Evolutionary conservation across 805 yeast genomes (phyloP), one percentile per base, ranked within the genome.

Genomic region (Pichia eremophila): DNA sequence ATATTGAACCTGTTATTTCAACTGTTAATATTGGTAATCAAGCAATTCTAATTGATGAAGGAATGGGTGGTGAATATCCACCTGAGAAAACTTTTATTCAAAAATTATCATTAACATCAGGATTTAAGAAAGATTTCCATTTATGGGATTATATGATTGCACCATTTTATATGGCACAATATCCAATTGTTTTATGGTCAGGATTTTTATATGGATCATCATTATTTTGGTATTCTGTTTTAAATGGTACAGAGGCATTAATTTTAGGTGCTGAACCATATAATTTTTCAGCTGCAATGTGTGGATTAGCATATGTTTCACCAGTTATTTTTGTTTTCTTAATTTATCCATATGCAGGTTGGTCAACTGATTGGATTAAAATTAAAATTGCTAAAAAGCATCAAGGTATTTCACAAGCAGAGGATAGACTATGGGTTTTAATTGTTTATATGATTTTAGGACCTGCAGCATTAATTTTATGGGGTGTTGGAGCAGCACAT

Each of bases 401-500:
- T 54, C 64, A 68, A 32, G 84, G 85, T 41, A 46, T 72, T 3
- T 71, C 80, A 4, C 72, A 72, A 45, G 78, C 85, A 0, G 85
- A 80, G 55, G 77, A 73, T 53, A 65, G 85, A 51, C 64, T 79
- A 17, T 78, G 80, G 79, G 71, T 73, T 15, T 54, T 76, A 52
- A 47, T 64, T 3, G 60, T 72, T 8, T 75, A 73, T 51, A 65
- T 68, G 57, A 62, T 80, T 36, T 54, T 79, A 9, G 77, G 79
- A 5, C 81, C 81, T 1, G 68, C 70, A 0, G 78, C 83, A 0
- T 63, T 78, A 48, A 70, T 79, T 50, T 65, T 82, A 15, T 79
- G 82, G 73, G 87, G 87, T 43, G 73, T 79, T 40, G 85, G 84
- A 11, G 81, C 85, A 0, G 72, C 73, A 43, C 71, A 73, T 44